A percentile compares a stretch with the other conserved stretches of the same genome.
Evolutionary conservation across 108 stramenopile genomes (phyloP).

Genomic region (Halocafeteria seosinensis): DNA sequence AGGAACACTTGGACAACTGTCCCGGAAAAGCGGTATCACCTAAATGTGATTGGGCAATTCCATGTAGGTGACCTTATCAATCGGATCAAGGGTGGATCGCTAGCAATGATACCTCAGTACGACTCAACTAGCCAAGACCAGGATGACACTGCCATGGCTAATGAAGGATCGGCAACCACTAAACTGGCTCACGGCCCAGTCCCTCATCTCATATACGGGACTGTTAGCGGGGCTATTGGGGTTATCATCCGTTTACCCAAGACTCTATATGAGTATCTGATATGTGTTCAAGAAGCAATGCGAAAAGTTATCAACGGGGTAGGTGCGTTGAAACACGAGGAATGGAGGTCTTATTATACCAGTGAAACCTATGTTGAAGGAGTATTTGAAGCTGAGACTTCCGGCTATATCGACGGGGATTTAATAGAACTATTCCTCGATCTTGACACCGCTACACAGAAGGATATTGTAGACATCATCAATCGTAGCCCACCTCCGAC

Average conservation of each 20-base stretch:
- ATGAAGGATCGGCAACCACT: neutral
- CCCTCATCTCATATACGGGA: constrained; percentile 59
- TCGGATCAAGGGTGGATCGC: constrained; percentile 64
- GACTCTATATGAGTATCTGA: constrained; percentile 60
- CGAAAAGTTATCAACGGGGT: constrained; percentile 46
- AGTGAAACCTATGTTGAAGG: constrained; percentile 23
- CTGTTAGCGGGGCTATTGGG: constrained; percentile 78
- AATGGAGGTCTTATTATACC: constrained; percentile 49
- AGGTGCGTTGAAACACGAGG: constrained; percentile 60
- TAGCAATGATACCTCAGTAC: constrained; percentile 51
- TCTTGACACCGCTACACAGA: constrained; percentile 21
- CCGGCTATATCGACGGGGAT: constrained; percentile 87
- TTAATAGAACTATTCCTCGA: constrained; percentile 78
- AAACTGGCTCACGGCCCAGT: constrained; percentile 6
- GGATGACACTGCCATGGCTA: constrained; percentile 4
- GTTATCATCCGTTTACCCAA: constrained; percentile 61
- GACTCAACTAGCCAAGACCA: neutral
- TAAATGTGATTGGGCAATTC: constrained; percentile 73
- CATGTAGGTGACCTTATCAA: constrained; percentile 89
- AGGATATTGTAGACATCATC: neutral
- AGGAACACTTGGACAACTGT: constrained; percentile 55
- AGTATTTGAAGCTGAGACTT: constrained; percentile 36
- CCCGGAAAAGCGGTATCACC: constrained; percentile 63
- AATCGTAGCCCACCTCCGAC: neutral
- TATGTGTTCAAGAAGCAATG: constrained; percentile 55